Conservation (phyloP, 768 basidiomycete species). For the Leccinum truebloodii region DNA sequence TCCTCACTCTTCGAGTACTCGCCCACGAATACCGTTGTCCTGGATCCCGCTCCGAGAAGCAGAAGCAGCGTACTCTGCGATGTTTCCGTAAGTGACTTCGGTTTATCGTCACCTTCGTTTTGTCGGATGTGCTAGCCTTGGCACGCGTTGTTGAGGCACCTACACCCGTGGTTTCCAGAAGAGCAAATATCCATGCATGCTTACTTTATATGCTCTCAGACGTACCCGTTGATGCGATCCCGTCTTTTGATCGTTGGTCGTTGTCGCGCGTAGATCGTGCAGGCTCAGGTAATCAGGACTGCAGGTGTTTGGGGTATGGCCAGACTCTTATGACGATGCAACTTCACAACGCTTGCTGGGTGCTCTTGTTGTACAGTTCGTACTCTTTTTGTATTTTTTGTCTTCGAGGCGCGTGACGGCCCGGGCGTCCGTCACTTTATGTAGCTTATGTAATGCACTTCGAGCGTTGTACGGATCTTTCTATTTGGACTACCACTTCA, state of each 20-base stretch:
- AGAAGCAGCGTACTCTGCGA: slow-evolving; percentile 26
- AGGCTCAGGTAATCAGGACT: neutral
- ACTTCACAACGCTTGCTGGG: neutral
- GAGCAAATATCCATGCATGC: neutral
- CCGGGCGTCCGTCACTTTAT: no score
- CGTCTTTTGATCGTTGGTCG: neutral
- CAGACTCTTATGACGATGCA: neutral
- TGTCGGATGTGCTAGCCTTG: slow-evolving; percentile 5
- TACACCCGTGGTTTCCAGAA: neutral
- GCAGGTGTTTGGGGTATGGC: neutral
- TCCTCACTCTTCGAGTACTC: neutral
- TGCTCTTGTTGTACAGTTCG: neutral
- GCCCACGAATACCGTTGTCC: slow-evolving; percentile 20
- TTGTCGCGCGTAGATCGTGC: neutral
- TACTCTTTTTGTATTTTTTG: neutral
- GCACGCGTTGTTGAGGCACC: neutral
- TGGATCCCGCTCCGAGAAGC: slow-evolving; percentile 31
- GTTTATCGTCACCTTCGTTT: neutral
- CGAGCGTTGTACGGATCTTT: neutral
- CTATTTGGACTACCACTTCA: neutral
- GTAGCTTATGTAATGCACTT: slow-evolving; percentile 9
- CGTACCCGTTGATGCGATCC: neutral
- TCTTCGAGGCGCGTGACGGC: neutral
- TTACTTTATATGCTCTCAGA: neutral
- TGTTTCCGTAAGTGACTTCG: slow-evolving; percentile 27